Percentiles rank a stretch among this genome's conserved stretches.
These are phyloP conservation scores for Casaregolazyma lundiana DNA, from an alignment of 1,139 yeast species.

Conservation along the genomic window DNA sequence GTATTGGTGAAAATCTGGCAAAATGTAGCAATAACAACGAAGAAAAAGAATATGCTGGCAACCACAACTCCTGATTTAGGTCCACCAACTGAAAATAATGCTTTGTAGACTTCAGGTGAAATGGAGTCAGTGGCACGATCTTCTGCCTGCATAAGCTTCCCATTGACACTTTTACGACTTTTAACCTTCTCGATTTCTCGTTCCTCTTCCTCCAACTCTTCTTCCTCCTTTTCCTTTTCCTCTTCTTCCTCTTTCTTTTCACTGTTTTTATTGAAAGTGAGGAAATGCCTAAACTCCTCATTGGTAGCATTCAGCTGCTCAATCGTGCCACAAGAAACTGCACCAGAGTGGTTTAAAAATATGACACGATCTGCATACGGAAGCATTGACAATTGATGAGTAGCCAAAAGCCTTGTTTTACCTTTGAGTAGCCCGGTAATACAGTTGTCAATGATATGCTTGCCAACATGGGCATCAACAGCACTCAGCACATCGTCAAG, in stretches of 20 bases:
- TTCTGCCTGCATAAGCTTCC: conserved; percentile 42
- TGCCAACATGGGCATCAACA: conserved; percentile 88
- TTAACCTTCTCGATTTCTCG: conserved; percentile 14
- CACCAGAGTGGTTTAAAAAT: conserved; percentile 65
- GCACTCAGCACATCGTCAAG: conserved; percentile 88
- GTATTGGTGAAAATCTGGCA: conserved; percentile 62
- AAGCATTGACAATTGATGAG: conserved; percentile 74
- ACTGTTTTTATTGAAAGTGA: conserved; percentile 42
- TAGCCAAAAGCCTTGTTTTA: conserved; percentile 73
- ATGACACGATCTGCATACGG: conserved; percentile 64
- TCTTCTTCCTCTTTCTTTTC: conserved; percentile 35
- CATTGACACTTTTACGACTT: conserved; percentile 11
- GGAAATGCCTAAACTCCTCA: conserved; percentile 46
- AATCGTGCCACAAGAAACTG: conserved; percentile 42
- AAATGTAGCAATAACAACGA: conserved; percentile 51
- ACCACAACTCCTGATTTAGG: conserved; percentile 37
- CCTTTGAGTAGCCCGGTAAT: conserved; percentile 51
- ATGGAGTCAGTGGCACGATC: conserved; percentile 48
- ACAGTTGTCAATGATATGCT: conserved; percentile 70
- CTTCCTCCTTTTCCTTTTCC: conserved; percentile 22
- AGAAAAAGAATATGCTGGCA: conserved; percentile 30
- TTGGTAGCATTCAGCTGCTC: conserved; percentile 46
- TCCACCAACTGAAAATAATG: conserved; percentile 56
- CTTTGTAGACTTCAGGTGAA: conserved; percentile 41
- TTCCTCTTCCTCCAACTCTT: conserved; percentile 19